A percentile compares a stretch with the other conserved stretches of the same genome.
phyloP scores from a whole-genome alignment of 2,329 filamentous ascomycete genomes.

The Ophioceras dolichostomum region DNA sequence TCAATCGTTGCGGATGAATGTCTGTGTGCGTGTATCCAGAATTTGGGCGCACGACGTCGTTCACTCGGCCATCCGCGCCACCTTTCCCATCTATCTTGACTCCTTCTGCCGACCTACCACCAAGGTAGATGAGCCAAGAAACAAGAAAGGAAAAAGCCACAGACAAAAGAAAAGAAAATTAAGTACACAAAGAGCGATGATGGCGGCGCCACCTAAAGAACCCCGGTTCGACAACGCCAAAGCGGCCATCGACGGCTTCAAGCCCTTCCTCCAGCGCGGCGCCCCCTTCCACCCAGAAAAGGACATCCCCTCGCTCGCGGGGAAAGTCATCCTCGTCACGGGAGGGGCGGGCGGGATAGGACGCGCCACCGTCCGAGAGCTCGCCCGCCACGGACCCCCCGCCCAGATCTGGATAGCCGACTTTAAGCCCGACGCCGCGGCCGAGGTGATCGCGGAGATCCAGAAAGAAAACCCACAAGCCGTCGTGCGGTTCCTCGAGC shows the following conservation, averaged over 20 bases:
- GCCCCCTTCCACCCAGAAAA: constrained; percentile 14
- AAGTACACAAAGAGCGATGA: too few species aligned
- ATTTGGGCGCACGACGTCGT: too few species aligned
- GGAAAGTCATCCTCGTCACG: constrained; percentile 31
- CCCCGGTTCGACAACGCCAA: neutral
- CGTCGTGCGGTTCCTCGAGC: constrained; percentile 19
- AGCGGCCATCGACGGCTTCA: neutral
- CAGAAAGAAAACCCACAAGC: constrained; percentile 9
- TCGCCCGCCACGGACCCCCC: constrained; percentile 22
- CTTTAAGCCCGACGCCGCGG: constrained; percentile 21
- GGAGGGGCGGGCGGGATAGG: constrained; percentile 35
- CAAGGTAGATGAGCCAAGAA: too few species aligned
- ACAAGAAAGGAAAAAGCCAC: too few species aligned
- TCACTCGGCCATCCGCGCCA: too few species aligned
- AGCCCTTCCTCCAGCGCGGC: constrained; percentile 1
- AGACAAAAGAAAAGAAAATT: too few species aligned
- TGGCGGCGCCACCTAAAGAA: too few species aligned
- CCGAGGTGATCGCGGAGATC: constrained; percentile 23
- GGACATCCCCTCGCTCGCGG: constrained; percentile 23
- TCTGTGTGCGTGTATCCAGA: too few species aligned
- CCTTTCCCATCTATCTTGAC: too few species aligned
- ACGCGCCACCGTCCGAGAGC: constrained; percentile 25
- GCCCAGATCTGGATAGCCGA: constrained; percentile 14
- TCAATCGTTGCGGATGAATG: too few species aligned
- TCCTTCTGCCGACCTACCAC: too few species aligned